These are phyloP conservation scores for Yamadazyma sp. DNA, from an alignment of 805 yeast genomes.

Conservation along the genomic window DNA sequence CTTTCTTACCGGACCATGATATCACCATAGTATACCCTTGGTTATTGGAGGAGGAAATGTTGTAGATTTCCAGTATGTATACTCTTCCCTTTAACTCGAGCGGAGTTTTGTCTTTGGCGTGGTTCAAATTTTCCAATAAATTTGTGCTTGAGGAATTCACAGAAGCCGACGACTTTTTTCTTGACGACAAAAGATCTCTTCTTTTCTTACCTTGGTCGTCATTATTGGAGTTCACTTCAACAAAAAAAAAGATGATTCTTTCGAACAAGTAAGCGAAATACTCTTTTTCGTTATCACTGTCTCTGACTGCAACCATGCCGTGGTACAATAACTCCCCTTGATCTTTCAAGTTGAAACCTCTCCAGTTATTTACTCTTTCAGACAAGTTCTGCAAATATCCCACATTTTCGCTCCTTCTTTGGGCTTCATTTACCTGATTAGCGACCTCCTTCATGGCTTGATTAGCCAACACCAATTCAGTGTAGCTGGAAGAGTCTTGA, in stretches of 20 bases:
- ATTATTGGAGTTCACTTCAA: slow-evolving; percentile 24
- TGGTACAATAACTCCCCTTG: slow-evolving; percentile 84
- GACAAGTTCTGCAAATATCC: slow-evolving; percentile 65
- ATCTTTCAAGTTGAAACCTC: slow-evolving; percentile 74
- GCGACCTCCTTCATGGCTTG: slow-evolving; percentile 83
- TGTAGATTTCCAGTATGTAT: slow-evolving; percentile 63
- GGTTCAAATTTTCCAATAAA: slow-evolving; percentile 35
- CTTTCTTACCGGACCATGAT: slow-evolving; percentile 83
- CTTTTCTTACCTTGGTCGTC: slow-evolving; percentile 36
- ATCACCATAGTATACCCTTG: slow-evolving; percentile 60
- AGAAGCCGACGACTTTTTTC: slow-evolving; percentile 50
- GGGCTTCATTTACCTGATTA: slow-evolving; percentile 86
- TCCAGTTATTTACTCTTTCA: slow-evolving; percentile 85
- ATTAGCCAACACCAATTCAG: slow-evolving; percentile 69
- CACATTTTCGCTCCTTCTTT: slow-evolving; percentile 84
- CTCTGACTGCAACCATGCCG: slow-evolving; percentile 68
- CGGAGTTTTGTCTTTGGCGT: slow-evolving; percentile 27
- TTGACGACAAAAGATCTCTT: slow-evolving; percentile 43
- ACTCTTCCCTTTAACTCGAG: slow-evolving; percentile 77
- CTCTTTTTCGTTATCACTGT: slow-evolving; percentile 74
- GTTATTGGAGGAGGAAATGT: slow-evolving; percentile 35
- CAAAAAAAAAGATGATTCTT: slow-evolving; percentile 49
- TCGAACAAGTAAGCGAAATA: slow-evolving; percentile 90
- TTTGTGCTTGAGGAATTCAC: slow-evolving; percentile 38
- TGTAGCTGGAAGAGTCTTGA: slow-evolving; percentile 33